These are phyloP conservation scores for Hypoxylon lenormandii DNA, from an alignment of 495 filamentous ascomycete species.

Conservation along the genomic window DNA sequence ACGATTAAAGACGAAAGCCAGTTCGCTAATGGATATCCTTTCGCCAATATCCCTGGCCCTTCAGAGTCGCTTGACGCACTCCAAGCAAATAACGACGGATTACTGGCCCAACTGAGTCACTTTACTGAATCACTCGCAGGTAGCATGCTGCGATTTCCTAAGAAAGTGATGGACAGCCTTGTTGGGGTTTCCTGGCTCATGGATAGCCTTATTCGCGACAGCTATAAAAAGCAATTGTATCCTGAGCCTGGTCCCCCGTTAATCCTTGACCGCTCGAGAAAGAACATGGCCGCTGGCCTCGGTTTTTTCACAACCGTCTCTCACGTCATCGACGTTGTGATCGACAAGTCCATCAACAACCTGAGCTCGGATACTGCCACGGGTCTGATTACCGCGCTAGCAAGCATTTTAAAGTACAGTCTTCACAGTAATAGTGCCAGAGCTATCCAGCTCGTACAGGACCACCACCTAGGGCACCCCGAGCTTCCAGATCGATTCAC, in stretches of 20 bases:
- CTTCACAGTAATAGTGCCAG: constrained; percentile 55
- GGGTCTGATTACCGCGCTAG: constrained; percentile 51
- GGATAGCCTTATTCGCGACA: constrained; percentile 49
- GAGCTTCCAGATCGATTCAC: constrained; percentile 42
- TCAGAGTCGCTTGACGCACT: constrained; percentile 39
- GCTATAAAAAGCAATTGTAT: constrained; percentile 34
- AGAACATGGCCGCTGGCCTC: constrained; percentile 53
- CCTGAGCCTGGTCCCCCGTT: constrained; percentile 13
- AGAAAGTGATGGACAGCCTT: constrained; percentile 57
- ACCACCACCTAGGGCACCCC: constrained; percentile 50
- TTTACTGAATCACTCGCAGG: constrained; percentile 52
- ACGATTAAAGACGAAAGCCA: constrained; percentile 32
- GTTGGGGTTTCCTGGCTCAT: constrained; percentile 52
- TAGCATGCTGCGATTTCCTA: constrained; percentile 56
- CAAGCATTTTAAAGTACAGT: constrained; percentile 57
- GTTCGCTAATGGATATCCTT: constrained; percentile 21
- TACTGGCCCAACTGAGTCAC: constrained; percentile 25
- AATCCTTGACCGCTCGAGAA: constrained; percentile 35
- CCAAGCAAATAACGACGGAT: constrained; percentile 38
- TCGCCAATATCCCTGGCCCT: constrained; percentile 15
- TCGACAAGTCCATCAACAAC: constrained; percentile 63
- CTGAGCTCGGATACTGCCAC: constrained; percentile 59
- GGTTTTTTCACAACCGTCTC: constrained; percentile 58
- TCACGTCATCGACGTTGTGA: constrained; percentile 54
- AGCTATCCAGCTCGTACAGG: constrained; percentile 48